These are phyloP conservation scores for Eutrema salsugineum DNA, from an alignment of 441 rosid species.

Conservation along the genomic window DNA sequence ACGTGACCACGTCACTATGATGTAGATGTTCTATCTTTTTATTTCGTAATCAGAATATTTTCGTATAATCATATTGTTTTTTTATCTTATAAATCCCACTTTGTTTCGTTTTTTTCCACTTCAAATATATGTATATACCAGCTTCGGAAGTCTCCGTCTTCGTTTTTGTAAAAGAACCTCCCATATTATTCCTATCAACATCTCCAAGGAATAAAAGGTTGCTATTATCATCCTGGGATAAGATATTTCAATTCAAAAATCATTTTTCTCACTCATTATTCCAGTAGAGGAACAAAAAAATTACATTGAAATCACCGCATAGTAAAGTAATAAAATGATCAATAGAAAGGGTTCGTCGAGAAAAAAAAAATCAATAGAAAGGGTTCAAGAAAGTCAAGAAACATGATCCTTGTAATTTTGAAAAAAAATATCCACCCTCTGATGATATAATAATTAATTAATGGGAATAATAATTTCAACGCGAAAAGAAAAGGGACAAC, in stretches of 20 bases:
- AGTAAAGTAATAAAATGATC: background rate
- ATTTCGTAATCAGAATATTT: background rate
- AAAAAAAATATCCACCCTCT: background rate
- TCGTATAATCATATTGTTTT: background rate
- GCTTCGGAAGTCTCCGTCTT: background rate
- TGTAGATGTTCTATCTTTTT: background rate
- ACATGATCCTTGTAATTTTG: constrained; percentile 5
- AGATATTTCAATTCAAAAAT: background rate
- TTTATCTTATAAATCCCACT: background rate
- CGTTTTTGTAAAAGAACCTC: background rate
- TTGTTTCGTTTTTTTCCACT: background rate
- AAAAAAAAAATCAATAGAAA: background rate
- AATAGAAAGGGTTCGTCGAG: background rate
- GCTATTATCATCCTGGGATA: background rate
- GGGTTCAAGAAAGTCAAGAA: constrained; percentile 9
- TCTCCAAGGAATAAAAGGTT: constrained; percentile 19
- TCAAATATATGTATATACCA: background rate
- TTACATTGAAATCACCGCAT: background rate
- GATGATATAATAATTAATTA: constrained; percentile 21
- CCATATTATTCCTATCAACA: constrained; percentile 20
- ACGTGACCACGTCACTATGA: background rate
- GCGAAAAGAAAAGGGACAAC: constrained; percentile 27
- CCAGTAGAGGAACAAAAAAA: background rate
- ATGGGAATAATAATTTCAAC: background rate
- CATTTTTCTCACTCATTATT: background rate